Evolutionary conservation across 1,139 yeast genomes (phyloP).

Genomic region (Nakaseomyces nivariensis): DNA sequence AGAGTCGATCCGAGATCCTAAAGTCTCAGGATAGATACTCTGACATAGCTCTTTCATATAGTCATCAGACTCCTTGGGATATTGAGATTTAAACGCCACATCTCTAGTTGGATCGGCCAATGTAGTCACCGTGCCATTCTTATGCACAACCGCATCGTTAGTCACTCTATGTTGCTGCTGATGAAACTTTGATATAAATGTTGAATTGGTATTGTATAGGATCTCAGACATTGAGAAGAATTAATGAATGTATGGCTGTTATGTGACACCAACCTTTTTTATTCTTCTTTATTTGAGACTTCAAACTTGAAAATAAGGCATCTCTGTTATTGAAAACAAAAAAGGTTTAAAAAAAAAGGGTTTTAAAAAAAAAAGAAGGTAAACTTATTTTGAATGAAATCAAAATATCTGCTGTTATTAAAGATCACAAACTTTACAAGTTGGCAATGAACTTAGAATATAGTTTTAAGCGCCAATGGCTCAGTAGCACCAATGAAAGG

Average conservation of each 20-base stretch:
- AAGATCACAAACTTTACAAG: no score
- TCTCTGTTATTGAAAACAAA: background rate
- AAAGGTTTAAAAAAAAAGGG: background rate
- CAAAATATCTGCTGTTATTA: no score
- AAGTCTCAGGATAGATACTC: constrained; percentile 17
- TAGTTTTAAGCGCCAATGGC: background rate
- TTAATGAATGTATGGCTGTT: no score
- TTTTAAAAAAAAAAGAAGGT: background rate
- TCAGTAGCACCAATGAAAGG: background rate
- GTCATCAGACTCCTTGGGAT: constrained; percentile 15
- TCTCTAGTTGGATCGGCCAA: constrained; percentile 6
- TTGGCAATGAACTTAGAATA: background rate
- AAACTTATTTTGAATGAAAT: no score
- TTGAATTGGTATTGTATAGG: constrained; percentile 24
- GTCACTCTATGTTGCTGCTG: background rate
- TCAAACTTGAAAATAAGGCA: no score
- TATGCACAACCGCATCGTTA: background rate
- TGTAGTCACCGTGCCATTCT: background rate
- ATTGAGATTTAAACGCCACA: constrained; percentile 13
- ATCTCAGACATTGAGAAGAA: constrained; percentile 18
- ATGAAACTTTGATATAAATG: constrained; percentile 20
- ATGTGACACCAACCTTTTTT: no score
- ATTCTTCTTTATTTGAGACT: no score
- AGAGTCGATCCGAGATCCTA: constrained; percentile 10
- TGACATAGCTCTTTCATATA: constrained; percentile 23